Evolutionary conservation across 805 yeast genomes (phyloP), one percentile per base, ranked within the genome.

Genomic region (Candida yuanshanica): DNA sequence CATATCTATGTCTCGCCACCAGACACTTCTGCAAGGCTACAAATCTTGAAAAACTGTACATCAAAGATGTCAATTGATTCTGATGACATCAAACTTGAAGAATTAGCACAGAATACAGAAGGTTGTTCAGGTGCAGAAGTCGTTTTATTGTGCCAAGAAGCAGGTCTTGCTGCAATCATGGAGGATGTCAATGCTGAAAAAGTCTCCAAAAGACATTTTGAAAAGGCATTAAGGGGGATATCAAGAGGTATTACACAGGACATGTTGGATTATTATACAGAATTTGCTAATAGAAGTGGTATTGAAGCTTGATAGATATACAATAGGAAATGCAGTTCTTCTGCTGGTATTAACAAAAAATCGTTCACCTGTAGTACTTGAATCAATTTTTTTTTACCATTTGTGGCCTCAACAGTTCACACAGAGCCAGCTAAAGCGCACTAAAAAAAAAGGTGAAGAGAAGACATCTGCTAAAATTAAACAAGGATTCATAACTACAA

Each of bases 91-190:
- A 74, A 74, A 18, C 59, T 86, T 20, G 65, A 66, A 1, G 63
- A 59, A 9, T 63, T 87, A 10, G 89, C 95, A 0, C 60, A 52
- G 2, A 53, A 64, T 6, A 85, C 96, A 0, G 91, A 83, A 0
- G 98, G 99, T 1, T 89, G 95, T 55, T 89, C 97, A 0, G 99
- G 99, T 27, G 96, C 98, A 0, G 99, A 93, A 61, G 86, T 93
- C 29, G 95, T 90, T 0, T 70, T 89, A 17, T 60, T 91, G 17
- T 87, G 96, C 53, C 98, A 90, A 60, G 97, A 91, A 61, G 96
- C 98, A 0, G 99, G 99, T 2, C 65, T 93, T 11, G 77, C 84
- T n/a, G 96, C 98, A 0, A 80, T 93, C 43, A 88, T 87, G 82
- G 96, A 87, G 50, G 65, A 84, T 47, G 61, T 73, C 6, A 65